phyloP scores from a whole-genome alignment of 148 eudicot species.

The Cornus florida region DNA sequence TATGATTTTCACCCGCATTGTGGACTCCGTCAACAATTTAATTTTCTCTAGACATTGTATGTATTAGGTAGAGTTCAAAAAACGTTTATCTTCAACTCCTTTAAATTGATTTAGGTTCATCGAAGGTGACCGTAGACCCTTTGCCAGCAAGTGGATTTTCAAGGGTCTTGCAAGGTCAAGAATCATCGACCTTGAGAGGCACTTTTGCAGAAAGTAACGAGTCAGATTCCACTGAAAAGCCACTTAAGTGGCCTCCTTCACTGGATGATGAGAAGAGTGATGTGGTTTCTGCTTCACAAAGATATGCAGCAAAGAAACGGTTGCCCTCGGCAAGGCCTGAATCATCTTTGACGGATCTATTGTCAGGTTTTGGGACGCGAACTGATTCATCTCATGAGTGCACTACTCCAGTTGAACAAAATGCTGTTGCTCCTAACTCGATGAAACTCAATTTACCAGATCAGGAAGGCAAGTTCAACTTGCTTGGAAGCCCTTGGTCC shows the following conservation, averaged over 20 bases:
- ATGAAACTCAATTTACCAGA: slow-evolving; percentile 43
- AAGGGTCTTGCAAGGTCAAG: slow-evolving; percentile 97
- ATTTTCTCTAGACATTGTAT: neutral
- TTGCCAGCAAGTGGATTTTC: slow-evolving; percentile 57
- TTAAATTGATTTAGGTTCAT: slow-evolving; percentile 36
- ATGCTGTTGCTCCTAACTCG: slow-evolving; percentile 22
- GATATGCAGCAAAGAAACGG: slow-evolving; percentile 61
- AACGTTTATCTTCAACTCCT: too few species aligned
- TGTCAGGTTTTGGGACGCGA: slow-evolving; percentile 71
- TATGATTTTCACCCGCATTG: slow-evolving; percentile 21
- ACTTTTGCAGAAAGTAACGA: slow-evolving; percentile 68
- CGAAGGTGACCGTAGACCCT: slow-evolving; percentile 62
- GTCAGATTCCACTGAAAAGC: slow-evolving; percentile 66
- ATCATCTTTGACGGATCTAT: slow-evolving; percentile 64
- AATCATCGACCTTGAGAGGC: slow-evolving; percentile 62
- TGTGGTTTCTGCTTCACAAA: slow-evolving; percentile 42
- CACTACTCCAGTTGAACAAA: slow-evolving; percentile 33
- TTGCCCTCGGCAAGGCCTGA: slow-evolving; percentile 52
- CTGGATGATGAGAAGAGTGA: slow-evolving; percentile 63
- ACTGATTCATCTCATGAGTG: slow-evolving; percentile 46
- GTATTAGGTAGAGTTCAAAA: neutral
- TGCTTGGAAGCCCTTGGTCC: slow-evolving; percentile 54
- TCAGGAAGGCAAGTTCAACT: slow-evolving; percentile 57
- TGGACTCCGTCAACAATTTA: neutral
- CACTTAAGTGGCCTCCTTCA: slow-evolving; percentile 45